Conservation (phyloP, 352 stramenopile genomes). For the Globisporangium lucens region DNA sequence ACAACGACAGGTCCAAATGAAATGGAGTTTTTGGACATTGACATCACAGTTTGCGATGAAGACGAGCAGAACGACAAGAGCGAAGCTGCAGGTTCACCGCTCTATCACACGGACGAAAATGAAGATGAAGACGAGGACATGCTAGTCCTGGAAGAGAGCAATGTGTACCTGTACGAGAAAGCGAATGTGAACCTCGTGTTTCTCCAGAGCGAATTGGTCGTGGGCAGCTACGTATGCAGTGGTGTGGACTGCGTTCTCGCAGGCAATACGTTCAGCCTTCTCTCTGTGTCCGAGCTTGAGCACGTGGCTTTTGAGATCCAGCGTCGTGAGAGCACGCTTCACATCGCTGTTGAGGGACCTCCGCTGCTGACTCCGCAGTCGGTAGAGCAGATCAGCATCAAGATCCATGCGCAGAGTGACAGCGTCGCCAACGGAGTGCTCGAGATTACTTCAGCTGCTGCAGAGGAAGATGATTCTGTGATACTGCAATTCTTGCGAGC, state of each 20-base stretch:
- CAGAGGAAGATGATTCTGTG: conserved; percentile 1
- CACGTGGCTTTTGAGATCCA: conserved; percentile 46
- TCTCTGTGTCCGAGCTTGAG: conserved; percentile 27
- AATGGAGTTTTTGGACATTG: not conserved
- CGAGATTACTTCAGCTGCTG: conserved; percentile 34
- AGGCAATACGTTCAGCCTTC: conserved; percentile 47
- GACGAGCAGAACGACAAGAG: not conserved
- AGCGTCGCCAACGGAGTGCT: conserved; percentile 41
- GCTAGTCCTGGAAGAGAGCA: conserved; percentile 45
- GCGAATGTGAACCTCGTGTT: conserved; percentile 51
- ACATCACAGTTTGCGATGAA: conserved; percentile 2
- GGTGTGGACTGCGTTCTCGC: conserved; percentile 55
- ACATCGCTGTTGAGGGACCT: conserved; percentile 41
- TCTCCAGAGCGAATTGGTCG: conserved; percentile 34
- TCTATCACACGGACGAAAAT: not conserved
- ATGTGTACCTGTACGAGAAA: conserved; percentile 62
- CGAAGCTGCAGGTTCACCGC: not conserved
- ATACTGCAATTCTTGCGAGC: conserved; percentile 13
- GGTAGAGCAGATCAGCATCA: conserved; percentile 41
- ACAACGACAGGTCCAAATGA: not conserved
- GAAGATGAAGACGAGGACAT: not conserved
- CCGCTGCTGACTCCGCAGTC: conserved; percentile 45
- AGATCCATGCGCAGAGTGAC: conserved; percentile 46
- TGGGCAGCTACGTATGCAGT: conserved; percentile 52
- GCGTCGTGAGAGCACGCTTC: conserved; percentile 48